phyloP scores from a whole-genome alignment of 768 basidiomycete genomes.

The Tulasnella sp. region DNA sequence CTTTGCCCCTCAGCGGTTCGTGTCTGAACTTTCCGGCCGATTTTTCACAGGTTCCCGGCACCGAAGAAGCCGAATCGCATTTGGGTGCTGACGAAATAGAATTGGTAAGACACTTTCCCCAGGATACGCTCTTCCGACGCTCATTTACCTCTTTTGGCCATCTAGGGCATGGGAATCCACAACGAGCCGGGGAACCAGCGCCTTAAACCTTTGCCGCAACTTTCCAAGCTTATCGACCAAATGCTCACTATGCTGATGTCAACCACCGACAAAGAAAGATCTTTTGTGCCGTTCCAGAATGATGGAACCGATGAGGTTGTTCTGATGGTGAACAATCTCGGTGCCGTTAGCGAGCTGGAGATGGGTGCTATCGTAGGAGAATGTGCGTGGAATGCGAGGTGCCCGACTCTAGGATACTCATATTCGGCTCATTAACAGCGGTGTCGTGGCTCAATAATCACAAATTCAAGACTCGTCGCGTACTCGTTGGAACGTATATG shows the following conservation, averaged over 20 bases:
- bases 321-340: constrained; percentile 63
- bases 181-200: constrained; percentile 77
- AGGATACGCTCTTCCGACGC: not conserved
- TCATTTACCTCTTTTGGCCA: not conserved
- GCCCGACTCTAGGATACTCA: not conserved
- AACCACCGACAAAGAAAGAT: constrained; percentile 71
- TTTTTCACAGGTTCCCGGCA: constrained; percentile 65
- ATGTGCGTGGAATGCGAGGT: constrained; percentile 34
- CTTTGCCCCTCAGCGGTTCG: not conserved
- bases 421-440: constrained; percentile 25
- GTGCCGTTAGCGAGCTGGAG: constrained; percentile 52
- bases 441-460: constrained; percentile 36
- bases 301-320: constrained; percentile 65
- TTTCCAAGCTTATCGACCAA: constrained; percentile 63
- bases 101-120: constrained; percentile 52
- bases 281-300: constrained; percentile 66
- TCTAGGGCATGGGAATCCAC: constrained; percentile 57
- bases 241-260: constrained; percentile 67
- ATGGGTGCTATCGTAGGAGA: constrained; percentile 44
- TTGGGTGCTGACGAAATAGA: constrained; percentile 67
- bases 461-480: constrained; percentile 52
- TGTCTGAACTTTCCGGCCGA: not conserved
- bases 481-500: constrained; percentile 84
- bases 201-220: constrained; percentile 65
- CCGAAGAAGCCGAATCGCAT: constrained; percentile 54